Conservation (phyloP, 2,329 filamentous ascomycete species). For the Aspergillus sp. region DNA sequence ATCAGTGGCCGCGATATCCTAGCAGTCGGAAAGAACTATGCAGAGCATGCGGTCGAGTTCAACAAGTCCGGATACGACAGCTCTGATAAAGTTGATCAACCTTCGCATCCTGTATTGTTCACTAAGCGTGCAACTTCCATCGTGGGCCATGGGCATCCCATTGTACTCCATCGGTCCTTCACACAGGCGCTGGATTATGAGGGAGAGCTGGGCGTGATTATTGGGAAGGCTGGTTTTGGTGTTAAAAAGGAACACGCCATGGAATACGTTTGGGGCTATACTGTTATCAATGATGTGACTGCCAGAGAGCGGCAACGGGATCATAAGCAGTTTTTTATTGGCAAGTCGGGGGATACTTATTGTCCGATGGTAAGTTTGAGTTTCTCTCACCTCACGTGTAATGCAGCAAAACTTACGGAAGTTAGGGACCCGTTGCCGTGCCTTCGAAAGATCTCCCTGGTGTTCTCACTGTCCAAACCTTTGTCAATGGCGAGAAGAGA, state of each 20-base stretch:
- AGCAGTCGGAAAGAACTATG: slow-evolving; percentile 42
- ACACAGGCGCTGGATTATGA: slow-evolving; percentile 50
- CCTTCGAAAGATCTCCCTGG: slow-evolving; percentile 40
- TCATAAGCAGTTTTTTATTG: slow-evolving; percentile 56
- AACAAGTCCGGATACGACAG: slow-evolving; percentile 48
- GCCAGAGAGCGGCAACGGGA: slow-evolving; percentile 49
- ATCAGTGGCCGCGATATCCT: slow-evolving; percentile 12
- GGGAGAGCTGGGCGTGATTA: slow-evolving; percentile 51
- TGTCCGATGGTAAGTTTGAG: slow-evolving; percentile 45
- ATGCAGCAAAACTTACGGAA: no score
- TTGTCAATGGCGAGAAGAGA: slow-evolving; percentile 46
- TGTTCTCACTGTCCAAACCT: slow-evolving; percentile 37
- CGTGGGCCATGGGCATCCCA: slow-evolving; percentile 43
- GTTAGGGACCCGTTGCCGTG: slow-evolving; percentile 48
- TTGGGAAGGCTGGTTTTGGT: slow-evolving; percentile 45
- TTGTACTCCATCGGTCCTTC: slow-evolving; percentile 45
- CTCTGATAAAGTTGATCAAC: slow-evolving; percentile 39
- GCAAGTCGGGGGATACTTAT: slow-evolving; percentile 51
- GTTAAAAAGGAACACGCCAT: slow-evolving; percentile 42
- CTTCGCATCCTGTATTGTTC: slow-evolving; percentile 51
- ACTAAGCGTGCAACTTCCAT: slow-evolving; percentile 51
- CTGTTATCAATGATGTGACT: slow-evolving; percentile 50
- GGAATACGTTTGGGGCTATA: slow-evolving; percentile 51
- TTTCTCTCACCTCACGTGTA: no score
- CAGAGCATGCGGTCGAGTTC: slow-evolving; percentile 50